Conservation (phyloP, 441 rosid species). For the Aquilaria agallochum region DNA sequence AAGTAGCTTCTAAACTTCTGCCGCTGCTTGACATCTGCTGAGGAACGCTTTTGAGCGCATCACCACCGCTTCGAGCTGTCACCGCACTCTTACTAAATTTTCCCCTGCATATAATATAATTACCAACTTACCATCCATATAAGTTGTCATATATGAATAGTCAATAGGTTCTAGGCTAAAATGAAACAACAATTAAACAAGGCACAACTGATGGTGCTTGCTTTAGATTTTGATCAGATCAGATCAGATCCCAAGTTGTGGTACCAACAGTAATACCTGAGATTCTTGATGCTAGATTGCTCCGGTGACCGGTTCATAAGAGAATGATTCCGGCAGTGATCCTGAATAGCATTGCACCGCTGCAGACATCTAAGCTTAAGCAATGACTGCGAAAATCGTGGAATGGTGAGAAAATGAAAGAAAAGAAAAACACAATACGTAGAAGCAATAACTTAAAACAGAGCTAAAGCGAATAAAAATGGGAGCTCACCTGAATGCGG, state of each 20-base stretch:
- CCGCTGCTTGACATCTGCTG: conserved; percentile 12
- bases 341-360: conserved; percentile 46
- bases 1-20: conserved; percentile 12
- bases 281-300: conserved; percentile 45
- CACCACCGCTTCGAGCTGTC: conserved; percentile 14
- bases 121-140: not conserved
- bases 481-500: conserved; percentile 60
- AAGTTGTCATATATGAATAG: no score
- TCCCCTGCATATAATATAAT: conserved; percentile 40
- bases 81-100: conserved; percentile 36
- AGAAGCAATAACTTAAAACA: not conserved
- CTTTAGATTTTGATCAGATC: no score
- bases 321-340: conserved; percentile 28
- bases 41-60: conserved; percentile 9
- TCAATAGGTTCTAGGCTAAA: no score
- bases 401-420: not conserved
- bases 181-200: no score
- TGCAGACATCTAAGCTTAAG: conserved; percentile 59
- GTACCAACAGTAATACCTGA: conserved; percentile 29
- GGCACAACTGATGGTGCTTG: no score
- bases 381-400: conserved; percentile 35
- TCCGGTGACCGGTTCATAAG: conserved; percentile 28
- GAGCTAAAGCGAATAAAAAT: not conserved
- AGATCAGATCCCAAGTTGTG: no score
- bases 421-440: not conserved